A percentile compares a stretch with the other conserved stretches of the same genome.
These are phyloP conservation scores for Penicillium lividum DNA, from an alignment of 495 filamentous ascomycete species.

Conservation along the genomic window DNA sequence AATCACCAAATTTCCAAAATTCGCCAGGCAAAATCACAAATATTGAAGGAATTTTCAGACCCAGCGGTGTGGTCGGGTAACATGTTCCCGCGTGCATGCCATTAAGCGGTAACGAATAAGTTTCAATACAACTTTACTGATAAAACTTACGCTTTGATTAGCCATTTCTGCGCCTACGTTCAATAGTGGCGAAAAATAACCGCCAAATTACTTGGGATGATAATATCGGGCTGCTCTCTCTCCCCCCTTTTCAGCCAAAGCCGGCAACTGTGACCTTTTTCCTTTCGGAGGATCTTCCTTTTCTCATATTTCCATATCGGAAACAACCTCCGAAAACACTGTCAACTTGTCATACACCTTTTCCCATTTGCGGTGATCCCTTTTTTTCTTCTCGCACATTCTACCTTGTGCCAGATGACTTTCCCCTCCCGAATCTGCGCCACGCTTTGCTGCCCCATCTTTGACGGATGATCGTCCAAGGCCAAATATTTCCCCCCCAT, in stretches of 20 bases:
- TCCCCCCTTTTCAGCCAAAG: slow-evolving; percentile 24
- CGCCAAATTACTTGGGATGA: slow-evolving; percentile 24
- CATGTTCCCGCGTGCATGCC: background rate
- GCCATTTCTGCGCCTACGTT: slow-evolving; percentile 20
- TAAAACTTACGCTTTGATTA: slow-evolving; percentile 24
- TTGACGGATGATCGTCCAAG: slow-evolving; percentile 22
- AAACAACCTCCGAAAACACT: background rate
- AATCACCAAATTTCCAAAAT: background rate
- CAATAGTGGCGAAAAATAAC: slow-evolving; percentile 27
- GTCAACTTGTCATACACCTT: slow-evolving; percentile 4
- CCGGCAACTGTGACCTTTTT: background rate
- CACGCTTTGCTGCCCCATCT: slow-evolving; percentile 15
- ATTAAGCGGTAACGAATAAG: slow-evolving; percentile 14
- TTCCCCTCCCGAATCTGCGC: slow-evolving; percentile 16
- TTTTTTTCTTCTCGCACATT: background rate
- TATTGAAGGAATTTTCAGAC: background rate
- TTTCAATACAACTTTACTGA: slow-evolving; percentile 22
- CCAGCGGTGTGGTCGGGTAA: slow-evolving; percentile 1
- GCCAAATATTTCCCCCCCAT: slow-evolving; percentile 7
- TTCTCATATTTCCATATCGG: background rate
- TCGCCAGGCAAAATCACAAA: background rate
- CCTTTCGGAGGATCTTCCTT: slow-evolving; percentile 2
- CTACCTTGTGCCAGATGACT: slow-evolving; percentile 3
- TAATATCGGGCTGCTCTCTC: slow-evolving; percentile 18
- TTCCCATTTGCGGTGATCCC: background rate